Base-by-base conservation (phyloP, 441 rosid species). In the Capsella rubella region DNA sequence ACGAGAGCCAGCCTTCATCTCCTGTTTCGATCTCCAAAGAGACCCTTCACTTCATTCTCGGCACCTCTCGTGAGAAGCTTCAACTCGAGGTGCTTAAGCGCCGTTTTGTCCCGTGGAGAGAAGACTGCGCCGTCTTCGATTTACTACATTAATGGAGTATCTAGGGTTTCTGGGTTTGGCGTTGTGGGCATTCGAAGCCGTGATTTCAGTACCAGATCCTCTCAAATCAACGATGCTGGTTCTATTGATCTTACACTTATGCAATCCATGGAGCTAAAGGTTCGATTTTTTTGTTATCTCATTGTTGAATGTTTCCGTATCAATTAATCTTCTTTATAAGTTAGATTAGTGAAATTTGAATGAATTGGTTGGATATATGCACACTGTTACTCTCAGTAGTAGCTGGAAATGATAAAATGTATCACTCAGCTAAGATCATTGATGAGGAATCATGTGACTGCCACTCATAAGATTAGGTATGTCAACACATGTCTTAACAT, bases 251-350 rank as follows among this genome's bases (percentile, higher is more conserved):
- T 84, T 50, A 87, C 96, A 60, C 90, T 90, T 72, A 90, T 93
- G 87, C 88, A 83, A 74, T 87, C 97, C 56, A 93, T 91, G 98
- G 90, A 86, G 82, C 80, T 67, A 61, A 93, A 91, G 90, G 98
- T 88, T 40, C 0, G 3, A 27, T 15, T 39, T 46, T 70, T 37
- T 9, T 5, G 3, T 13, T 13, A 42, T 3, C 0, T 13, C 15
- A 42, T 8, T 40, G 1, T 5, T 12, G 46, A 12, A 4, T 32
- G 15, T 32, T 46, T 4, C 2, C 11, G 9, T 59, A 2, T 31
- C 57, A 16, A 2, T 21, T 29, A 1, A 1, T 29, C 5, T 69
- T 7, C 34, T 31, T 32, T 12, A 9, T 35, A 6, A 32, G 42
- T 64, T 56, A 21, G 0, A 12, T 57, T 49, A 57, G 39, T 7